phyloP scores from a whole-genome alignment of 2,329 filamentous ascomycete species.

The Nemania diffusa region DNA sequence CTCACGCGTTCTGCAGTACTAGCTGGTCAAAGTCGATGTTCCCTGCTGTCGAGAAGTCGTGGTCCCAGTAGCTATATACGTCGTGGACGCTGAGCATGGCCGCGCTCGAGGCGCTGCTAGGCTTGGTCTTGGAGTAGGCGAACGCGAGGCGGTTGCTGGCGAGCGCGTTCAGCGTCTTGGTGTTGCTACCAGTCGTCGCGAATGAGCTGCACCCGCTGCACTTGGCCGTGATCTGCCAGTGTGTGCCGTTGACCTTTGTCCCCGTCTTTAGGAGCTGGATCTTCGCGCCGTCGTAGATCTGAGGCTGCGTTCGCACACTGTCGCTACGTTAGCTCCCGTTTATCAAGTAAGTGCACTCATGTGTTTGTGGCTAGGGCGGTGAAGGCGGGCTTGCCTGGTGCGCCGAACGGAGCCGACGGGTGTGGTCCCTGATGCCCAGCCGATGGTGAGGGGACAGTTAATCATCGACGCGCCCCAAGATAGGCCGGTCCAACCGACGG shows the following conservation, averaged over 20 bases:
- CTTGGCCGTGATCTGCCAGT: constrained; percentile 54
- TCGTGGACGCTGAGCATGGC: constrained; percentile 47
- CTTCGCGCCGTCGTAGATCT: constrained; percentile 45
- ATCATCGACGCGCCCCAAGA: constrained; percentile 63
- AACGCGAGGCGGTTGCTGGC: constrained; percentile 85
- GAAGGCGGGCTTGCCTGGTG: constrained; percentile 53
- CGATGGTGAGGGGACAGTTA: constrained; percentile 58
- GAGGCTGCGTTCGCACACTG: constrained; percentile 52
- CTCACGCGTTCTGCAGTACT: constrained; percentile 44
- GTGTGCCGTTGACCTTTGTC: constrained; percentile 53
- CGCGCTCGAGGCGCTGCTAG: constrained; percentile 39
- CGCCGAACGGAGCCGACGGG: constrained; percentile 57
- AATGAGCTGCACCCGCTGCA: constrained; percentile 53
- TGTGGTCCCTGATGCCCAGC: constrained; percentile 56
- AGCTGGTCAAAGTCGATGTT: constrained; percentile 46
- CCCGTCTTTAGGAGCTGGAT: constrained; percentile 52
- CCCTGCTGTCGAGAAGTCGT: constrained; percentile 46
- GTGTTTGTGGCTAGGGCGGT: neutral
- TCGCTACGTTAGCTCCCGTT: constrained; percentile 5
- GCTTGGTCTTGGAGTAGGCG: constrained; percentile 45
- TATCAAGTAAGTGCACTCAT: neutral
- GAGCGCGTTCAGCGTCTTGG: constrained; percentile 78
- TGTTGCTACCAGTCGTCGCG: constrained; percentile 41
- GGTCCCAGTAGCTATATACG: constrained; percentile 48
- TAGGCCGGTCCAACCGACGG: constrained; percentile 59